These are phyloP conservation scores for Hemisphaericaspora xylanilytica DNA, from an alignment of 1,139 yeast species.

Conservation along the genomic window DNA sequence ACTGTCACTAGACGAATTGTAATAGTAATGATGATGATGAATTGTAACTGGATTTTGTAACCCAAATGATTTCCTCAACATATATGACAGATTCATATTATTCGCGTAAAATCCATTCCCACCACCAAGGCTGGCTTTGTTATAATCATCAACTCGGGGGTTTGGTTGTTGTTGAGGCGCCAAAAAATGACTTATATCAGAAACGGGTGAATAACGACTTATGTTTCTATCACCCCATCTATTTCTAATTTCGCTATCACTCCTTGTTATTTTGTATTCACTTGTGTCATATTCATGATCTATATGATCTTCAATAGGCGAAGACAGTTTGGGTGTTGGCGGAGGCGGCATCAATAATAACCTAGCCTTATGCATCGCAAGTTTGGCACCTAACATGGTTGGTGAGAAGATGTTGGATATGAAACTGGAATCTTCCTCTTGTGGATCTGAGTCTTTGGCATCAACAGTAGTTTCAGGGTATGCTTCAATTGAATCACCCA, in stretches of 20 bases:
- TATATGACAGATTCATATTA: constrained; percentile 18
- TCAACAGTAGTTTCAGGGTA: constrained; percentile 6
- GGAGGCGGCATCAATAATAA: constrained; percentile 28
- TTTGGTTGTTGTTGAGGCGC: constrained; percentile 1
- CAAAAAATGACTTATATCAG: constrained; percentile 19
- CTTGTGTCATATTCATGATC: constrained; percentile 27
- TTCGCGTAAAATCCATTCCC: constrained; percentile 10
- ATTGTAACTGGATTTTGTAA: constrained; percentile 26
- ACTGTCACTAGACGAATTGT: constrained; percentile 8
- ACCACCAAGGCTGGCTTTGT: background rate
- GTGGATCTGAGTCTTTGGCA: background rate
- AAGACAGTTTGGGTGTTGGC: background rate
- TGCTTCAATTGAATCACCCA: constrained; percentile 4
- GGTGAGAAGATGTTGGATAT: constrained; percentile 27
- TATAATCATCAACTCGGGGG: background rate
- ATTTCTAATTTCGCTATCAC: constrained; percentile 2
- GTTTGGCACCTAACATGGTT: constrained; percentile 38
- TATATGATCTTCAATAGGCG: constrained; percentile 6
- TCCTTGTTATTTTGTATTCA: constrained; percentile 8
- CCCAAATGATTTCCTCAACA: constrained; percentile 15
- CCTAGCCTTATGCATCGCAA: constrained; percentile 29
- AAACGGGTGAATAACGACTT: constrained; percentile 21
- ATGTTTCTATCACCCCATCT: constrained; percentile 11
- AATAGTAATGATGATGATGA: constrained; percentile 47
- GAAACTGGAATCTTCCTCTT: constrained; percentile 8